These are phyloP conservation scores for Maudiozyma bulderi DNA, from an alignment of 805 yeast species.

Conservation along the genomic window DNA sequence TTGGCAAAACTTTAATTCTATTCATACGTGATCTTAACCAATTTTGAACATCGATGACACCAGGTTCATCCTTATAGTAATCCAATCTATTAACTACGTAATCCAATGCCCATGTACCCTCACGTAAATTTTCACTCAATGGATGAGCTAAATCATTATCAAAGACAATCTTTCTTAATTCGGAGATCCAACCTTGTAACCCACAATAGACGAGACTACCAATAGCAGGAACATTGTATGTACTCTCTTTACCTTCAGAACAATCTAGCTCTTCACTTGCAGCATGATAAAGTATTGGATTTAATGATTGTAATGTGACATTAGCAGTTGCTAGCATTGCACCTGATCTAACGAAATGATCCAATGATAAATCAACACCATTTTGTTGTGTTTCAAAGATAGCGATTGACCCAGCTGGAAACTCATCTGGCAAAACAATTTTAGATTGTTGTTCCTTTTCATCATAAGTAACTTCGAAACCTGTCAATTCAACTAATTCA, in stretches of 20 bases:
- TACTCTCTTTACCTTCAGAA: conserved; percentile 61
- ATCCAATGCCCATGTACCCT: conserved; percentile 86
- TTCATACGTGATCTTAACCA: conserved; percentile 66
- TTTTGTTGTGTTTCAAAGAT: conserved; percentile 64
- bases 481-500: conserved; percentile 41
- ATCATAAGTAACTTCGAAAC: conserved; percentile 40
- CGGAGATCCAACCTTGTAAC: conserved; percentile 82
- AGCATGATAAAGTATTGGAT: conserved; percentile 63
- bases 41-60: conserved; percentile 44
- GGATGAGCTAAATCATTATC: conserved; percentile 79
- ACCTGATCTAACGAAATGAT: conserved; percentile 59
- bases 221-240: conserved; percentile 60
- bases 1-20: conserved; percentile 58
- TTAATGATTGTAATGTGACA: conserved; percentile 58
- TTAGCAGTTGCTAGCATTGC: conserved; percentile 63
- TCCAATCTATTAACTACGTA: conserved; percentile 53
- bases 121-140: conserved; percentile 65
- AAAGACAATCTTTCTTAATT: conserved; percentile 50
- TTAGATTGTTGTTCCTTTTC: conserved; percentile 37
- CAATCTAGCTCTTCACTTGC: conserved; percentile 84
- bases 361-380: conserved; percentile 56
- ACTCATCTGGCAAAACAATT: conserved; percentile 49
- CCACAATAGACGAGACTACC: conserved; percentile 83
- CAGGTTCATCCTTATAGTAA: conserved; percentile 39
- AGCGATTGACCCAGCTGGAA: conserved; percentile 88